Conservation (phyloP, 768 basidiomycete genomes). For the Suillus placidus region DNA sequence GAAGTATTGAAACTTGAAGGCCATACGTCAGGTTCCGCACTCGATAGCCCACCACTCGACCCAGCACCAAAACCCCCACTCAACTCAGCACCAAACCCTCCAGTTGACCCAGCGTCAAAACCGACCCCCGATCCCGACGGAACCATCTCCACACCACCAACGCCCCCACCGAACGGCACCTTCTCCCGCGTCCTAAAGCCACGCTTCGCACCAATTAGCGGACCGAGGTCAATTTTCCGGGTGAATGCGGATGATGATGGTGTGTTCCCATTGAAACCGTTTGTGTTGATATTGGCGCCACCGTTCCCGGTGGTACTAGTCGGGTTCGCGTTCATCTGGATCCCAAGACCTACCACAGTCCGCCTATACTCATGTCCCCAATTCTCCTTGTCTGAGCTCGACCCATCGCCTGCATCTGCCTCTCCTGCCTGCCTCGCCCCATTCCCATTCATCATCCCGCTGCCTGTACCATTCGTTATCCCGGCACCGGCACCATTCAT, state of each 20-base stretch:
- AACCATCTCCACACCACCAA: conserved; percentile 65
- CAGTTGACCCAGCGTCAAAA: background rate
- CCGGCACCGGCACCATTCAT: background rate
- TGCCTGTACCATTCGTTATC: conserved; percentile 7
- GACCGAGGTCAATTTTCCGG: conserved; percentile 54
- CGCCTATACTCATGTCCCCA: background rate
- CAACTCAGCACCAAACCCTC: background rate
- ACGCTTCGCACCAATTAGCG: conserved; percentile 59
- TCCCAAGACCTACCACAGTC: background rate
- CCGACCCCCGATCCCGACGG: conserved; percentile 15
- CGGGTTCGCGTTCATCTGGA: background rate
- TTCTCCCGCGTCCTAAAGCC: conserved; percentile 66
- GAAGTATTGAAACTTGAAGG: background rate
- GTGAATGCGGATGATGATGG: background rate
- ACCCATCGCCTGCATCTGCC: background rate
- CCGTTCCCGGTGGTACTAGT: background rate
- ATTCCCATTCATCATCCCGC: background rate
- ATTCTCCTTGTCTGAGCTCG: conserved; percentile 5
- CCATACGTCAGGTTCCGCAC: background rate
- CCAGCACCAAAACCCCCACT: background rate
- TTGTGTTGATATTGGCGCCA: conserved; percentile 24
- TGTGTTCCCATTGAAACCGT: conserved; percentile 7
- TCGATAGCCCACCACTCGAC: background rate
- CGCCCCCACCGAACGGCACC: conserved; percentile 58
- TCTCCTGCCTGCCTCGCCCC: background rate